Evolutionary conservation across 139 green algal genomes (phyloP), one percentile per base, ranked within the genome.

Genomic region (Chlorella sorokiniana): DNA sequence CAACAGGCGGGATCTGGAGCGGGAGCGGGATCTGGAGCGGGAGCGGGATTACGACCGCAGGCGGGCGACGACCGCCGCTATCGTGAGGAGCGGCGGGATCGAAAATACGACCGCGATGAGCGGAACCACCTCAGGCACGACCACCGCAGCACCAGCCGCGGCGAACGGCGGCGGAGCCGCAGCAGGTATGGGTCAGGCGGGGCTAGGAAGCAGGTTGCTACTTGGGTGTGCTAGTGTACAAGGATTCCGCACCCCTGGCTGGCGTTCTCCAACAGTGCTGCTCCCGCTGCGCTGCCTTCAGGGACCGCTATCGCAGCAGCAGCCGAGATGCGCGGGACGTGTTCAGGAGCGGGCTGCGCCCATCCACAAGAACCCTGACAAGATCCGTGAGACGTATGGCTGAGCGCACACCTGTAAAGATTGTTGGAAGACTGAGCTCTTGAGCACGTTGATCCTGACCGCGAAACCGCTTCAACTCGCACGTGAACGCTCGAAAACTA

Each of bases 271-370:
- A 16, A 29, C 41, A 2, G 31, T 16, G 6, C 8, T 31, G 2
- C 63, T 44, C 22, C 1, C 1, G 1, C 10, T 54, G 10, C 20
- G 52, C 16, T 16, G 23, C 7, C 14, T 52, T 40, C 68, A 74
- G 42, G 61, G 61, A 73, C 3, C 31, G 42, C 9, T 23, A 37
- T 42, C 62, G 76, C 33, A 82, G 62, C 48, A 48, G 40, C 29
- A 71, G 75, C 69, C 45, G 74, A 11, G 76, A 84, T 40, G 68
- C 67, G 2, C 56, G 77, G 1, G 77, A 87, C 20, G 83, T 87
- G 77, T 87, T 87, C 67, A 51, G 61, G 22, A 87, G 27, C 45
- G 67, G 16, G 44, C 76, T n/a, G 62, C 62, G 6, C 23, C 72
- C 7, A 14, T 51, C 14, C 45, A 63, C 18, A 9, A n/a, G 35